Evolutionary conservation across 768 basidiomycete species (phyloP).

Genomic region (Lactarius sanguifluus): DNA sequence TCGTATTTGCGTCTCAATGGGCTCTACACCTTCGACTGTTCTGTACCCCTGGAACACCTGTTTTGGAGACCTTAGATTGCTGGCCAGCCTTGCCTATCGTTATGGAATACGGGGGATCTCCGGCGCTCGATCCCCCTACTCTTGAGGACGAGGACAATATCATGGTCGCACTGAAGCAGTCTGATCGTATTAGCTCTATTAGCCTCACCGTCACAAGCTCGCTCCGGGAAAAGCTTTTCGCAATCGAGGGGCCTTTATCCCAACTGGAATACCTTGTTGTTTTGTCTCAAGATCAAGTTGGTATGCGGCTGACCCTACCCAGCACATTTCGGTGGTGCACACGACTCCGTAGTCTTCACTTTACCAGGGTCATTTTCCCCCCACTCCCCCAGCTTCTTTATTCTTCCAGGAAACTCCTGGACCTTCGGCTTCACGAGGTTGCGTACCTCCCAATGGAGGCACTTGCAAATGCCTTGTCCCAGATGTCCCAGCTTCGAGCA

Average conservation of each 20-base stretch:
- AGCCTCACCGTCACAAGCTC: background rate
- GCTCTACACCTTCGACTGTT: background rate
- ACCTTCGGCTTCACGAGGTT: background rate
- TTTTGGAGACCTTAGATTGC: too few species aligned
- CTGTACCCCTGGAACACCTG: background rate
- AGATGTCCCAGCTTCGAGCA: background rate
- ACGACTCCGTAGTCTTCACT: background rate
- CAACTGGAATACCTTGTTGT: background rate
- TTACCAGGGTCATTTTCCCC: background rate
- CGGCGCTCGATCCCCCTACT: background rate
- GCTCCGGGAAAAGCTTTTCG: background rate
- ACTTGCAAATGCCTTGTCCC: background rate
- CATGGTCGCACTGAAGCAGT: background rate
- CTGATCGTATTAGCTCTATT: background rate
- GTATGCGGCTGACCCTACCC: background rate
- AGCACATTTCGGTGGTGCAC: background rate
- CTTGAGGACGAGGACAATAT: background rate
- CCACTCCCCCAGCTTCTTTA: background rate
- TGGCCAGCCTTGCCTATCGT: background rate
- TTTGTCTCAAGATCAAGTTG: background rate
- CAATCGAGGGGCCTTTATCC: background rate
- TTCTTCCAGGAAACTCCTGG: background rate
- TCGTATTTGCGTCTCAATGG: background rate
- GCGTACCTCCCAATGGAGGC: background rate
- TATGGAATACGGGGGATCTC: background rate